Evolutionary conservation across 257 asterid species (phyloP).

Genomic region (Gentiana macrophylla): DNA sequence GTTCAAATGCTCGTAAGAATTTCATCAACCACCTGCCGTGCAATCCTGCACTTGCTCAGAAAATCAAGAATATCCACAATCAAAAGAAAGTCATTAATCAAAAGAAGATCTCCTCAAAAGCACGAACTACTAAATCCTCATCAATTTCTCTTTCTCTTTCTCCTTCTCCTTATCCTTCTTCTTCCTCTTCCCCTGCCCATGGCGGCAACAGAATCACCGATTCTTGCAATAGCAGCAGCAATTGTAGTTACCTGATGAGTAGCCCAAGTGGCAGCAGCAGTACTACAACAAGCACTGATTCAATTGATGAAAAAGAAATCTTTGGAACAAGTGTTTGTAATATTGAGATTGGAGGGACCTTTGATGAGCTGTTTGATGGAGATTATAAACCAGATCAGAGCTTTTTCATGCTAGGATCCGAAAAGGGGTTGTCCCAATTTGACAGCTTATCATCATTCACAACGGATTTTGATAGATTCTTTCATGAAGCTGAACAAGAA

Average conservation of each 20-base stretch:
- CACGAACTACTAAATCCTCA: no score
- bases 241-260: slow-evolving; percentile 8
- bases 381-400: slow-evolving; percentile 57
- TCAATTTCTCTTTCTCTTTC: no score
- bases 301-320: background rate
- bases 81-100: slow-evolving; percentile 41
- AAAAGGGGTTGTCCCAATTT: slow-evolving; percentile 15
- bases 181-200: no score
- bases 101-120: slow-evolving; percentile 11
- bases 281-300: slow-evolving; percentile 7
- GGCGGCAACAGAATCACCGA: no score
- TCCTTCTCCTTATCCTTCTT: no score
- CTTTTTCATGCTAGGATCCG: slow-evolving; percentile 27
- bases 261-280: slow-evolving; percentile 14
- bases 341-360: no score
- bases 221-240: slow-evolving; percentile 7
- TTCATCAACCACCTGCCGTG: slow-evolving; percentile 49
- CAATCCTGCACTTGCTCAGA: slow-evolving; percentile 65
- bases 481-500: slow-evolving; percentile 16
- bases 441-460: slow-evolving; percentile 6
- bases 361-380: slow-evolving; percentile 12
- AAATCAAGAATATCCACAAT: slow-evolving; percentile 58
- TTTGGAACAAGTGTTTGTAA: no score
- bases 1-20: slow-evolving; percentile 66
- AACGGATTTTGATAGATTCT: slow-evolving; percentile 20